These are phyloP conservation scores for Penicillium sp. DNA, from an alignment of 2,329 filamentous ascomycete species.

Conservation along the genomic window DNA sequence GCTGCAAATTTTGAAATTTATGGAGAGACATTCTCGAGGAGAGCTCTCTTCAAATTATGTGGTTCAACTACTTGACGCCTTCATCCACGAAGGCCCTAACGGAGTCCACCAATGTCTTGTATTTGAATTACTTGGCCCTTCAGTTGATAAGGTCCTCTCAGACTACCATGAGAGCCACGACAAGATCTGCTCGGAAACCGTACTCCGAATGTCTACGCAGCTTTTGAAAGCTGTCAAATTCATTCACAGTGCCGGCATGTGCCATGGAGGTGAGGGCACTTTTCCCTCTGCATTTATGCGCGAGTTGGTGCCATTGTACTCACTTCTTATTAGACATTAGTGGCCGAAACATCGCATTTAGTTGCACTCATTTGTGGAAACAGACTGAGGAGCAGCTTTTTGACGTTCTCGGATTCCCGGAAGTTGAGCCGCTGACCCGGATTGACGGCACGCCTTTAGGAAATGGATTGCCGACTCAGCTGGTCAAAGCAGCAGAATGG, in stretches of 20 bases:
- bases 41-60: constrained; percentile 25
- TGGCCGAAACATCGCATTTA: constrained; percentile 29
- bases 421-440: constrained; percentile 19
- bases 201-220: constrained; percentile 31
- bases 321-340: constrained; percentile 27
- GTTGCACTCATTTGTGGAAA: constrained; percentile 11
- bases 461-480: constrained; percentile 21
- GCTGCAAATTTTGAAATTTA: constrained; percentile 16
- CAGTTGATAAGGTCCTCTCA: constrained; percentile 24
- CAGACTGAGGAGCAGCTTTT: constrained; percentile 20
- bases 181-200: constrained; percentile 23
- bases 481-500: constrained; percentile 28
- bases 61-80: constrained; percentile 32
- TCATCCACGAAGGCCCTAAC: constrained; percentile 35
- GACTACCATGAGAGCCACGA: constrained; percentile 16
- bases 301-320: not conserved
- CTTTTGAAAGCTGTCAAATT: constrained; percentile 27
- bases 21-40: constrained; percentile 10
- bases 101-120: constrained; percentile 37
- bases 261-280: constrained; percentile 31
- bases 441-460: constrained; percentile 23
- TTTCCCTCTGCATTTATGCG: too few species aligned
- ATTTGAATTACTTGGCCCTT: constrained; percentile 34
- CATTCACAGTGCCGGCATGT: constrained; percentile 29
- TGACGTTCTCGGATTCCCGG: constrained; percentile 17